Evolutionary conservation across 805 yeast genomes (phyloP).

Genomic region (Wickerhamomyces silvicola): DNA sequence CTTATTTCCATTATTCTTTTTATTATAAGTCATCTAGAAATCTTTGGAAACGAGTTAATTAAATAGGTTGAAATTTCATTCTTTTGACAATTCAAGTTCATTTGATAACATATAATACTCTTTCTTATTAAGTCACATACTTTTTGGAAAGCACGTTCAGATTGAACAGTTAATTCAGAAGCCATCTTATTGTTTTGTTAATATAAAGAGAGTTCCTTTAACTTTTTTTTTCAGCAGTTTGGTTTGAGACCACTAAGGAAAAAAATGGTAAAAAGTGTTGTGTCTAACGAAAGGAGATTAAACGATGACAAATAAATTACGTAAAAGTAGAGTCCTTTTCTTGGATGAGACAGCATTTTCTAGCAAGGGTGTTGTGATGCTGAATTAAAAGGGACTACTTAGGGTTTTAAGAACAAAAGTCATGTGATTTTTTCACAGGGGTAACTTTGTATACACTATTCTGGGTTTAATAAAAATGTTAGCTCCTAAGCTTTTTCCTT

Average conservation of each 20-base stretch:
- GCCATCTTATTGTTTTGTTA: too few species aligned
- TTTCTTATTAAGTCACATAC: constrained; percentile 44
- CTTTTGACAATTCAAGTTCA: too few species aligned
- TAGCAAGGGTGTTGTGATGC: constrained; percentile 3
- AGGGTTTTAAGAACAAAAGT: too few species aligned
- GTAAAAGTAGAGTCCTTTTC: too few species aligned
- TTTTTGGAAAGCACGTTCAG: constrained; percentile 99
- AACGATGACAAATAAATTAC: too few species aligned
- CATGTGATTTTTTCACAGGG: constrained; percentile 7
- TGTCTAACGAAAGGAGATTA: not conserved
- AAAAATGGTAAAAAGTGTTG: constrained; percentile 1
- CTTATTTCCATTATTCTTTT: too few species aligned
- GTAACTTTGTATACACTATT: not conserved
- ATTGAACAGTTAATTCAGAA: constrained; percentile 99
- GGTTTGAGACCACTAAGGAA: constrained; percentile 4
- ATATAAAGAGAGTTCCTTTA: constrained; percentile 1
- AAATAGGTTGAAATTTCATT: too few species aligned
- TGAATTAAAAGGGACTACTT: not conserved
- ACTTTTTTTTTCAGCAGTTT: constrained; percentile 5
- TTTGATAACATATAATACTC: not conserved
- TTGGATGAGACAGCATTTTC: too few species aligned
- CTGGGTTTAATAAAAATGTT: constrained; percentile 27
- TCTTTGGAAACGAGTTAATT: too few species aligned
- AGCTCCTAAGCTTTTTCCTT: constrained; percentile 27
- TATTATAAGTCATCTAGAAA: too few species aligned